Conservation (phyloP, 495 filamentous ascomycete genomes). For the Rhypophila decipiens region DNA sequence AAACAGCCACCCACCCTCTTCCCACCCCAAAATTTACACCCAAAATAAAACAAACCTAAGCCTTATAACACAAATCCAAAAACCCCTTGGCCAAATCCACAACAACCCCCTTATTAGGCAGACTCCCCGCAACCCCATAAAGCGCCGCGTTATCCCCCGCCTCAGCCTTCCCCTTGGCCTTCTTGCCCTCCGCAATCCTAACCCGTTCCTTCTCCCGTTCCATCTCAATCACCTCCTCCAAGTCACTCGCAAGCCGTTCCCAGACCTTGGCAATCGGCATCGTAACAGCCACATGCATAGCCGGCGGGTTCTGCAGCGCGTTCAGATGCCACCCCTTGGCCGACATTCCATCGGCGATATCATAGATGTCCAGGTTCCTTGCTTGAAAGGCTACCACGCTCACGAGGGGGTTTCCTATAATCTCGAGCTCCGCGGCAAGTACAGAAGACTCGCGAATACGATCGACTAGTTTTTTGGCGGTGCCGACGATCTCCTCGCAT, state of each 20-base stretch:
- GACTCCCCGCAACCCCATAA: constrained; percentile 90
- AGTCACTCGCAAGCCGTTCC: constrained; percentile 69
- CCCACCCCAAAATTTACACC: not conserved
- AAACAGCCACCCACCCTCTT: too few species aligned
- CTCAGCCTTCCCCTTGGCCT: constrained; percentile 51
- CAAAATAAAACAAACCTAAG: constrained; percentile 31
- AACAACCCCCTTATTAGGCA: constrained; percentile 93
- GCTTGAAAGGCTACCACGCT: constrained; percentile 85
- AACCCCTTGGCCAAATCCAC: constrained; percentile 86
- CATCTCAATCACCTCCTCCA: constrained; percentile 69
- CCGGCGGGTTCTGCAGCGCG: constrained; percentile 82
- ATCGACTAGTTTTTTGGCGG: constrained; percentile 73
- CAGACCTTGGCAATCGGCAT: constrained; percentile 73
- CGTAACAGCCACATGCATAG: constrained; percentile 96
- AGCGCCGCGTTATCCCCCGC: constrained; percentile 77
- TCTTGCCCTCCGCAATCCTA: constrained; percentile 65
- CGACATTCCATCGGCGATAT: constrained; percentile 79
- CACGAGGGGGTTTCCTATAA: constrained; percentile 82
- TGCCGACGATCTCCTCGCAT: constrained; percentile 81
- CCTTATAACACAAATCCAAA: constrained; percentile 93
- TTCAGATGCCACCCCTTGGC: constrained; percentile 91
- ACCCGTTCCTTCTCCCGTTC: constrained; percentile 64
- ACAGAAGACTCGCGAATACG: constrained; percentile 61
- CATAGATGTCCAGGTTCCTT: constrained; percentile 72
- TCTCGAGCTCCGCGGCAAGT: constrained; percentile 63